Base-by-base conservation (phyloP, 2,329 filamentous ascomycete genomes). In the Dactylellina drechsleri region DNA sequence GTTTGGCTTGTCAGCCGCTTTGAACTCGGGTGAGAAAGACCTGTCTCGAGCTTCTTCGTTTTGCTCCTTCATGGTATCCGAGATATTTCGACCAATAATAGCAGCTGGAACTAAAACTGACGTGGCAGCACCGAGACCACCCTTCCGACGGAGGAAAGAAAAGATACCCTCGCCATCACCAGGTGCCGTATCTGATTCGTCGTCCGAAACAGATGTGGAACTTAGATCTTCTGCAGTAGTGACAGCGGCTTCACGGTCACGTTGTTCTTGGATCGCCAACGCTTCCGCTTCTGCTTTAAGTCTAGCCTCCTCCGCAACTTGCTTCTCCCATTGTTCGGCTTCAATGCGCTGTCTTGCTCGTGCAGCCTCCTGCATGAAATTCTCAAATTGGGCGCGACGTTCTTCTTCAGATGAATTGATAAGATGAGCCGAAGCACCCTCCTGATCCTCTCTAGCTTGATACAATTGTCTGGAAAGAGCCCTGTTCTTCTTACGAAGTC, bases 341-440 rank as follows among this genome's bases (percentile, higher is more conserved):
- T 75, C 64, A 52, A 75, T 68, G n/a, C 71, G 71, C 47, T 75
- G 71, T 59, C 71, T 59, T 36, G 54, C 64, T 7, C 59, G 71
- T 54, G 40, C 64, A 45, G 71, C 43, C 18, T 75, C 20, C 18
- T 75, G 71, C 71, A 75, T 75, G 47, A 75, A 75, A 40, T 16
- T 60, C 13, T 62, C 53, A 50, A 75, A 75, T 58, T 59, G 57
- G 6, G 57, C 70, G 66, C 70, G 70, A 41, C 70, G 70, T 43
- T 67, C 70, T 10, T 74, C 61, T 40, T 74, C 70, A 36, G 70
- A 57, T 12, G 70, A 74, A 49, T 31, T 57, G 45, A 59, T 56
- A 54, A 75, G 53, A 26, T 41, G 57, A 53, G 47, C 64, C 36
- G 20, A 62, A 49, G 31, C 52, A 20, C 36, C 45, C 60, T 75